Percentiles rank a stretch among this genome's conserved stretches.
phyloP scores from a whole-genome alignment of 768 basidiomycete genomes.

The Cubamyces sp. region DNA sequence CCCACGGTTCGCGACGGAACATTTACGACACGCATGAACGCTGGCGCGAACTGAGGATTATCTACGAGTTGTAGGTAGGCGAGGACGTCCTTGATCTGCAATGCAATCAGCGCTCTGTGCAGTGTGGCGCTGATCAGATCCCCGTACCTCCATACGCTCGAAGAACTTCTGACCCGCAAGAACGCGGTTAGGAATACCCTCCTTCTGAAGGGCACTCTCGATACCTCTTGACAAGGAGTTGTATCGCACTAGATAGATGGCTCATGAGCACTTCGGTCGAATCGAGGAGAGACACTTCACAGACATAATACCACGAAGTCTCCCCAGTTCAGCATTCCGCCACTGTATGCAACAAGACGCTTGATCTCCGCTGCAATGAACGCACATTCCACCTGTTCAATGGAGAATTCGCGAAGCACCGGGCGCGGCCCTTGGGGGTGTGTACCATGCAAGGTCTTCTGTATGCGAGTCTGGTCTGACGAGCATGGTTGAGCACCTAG shows the following conservation, averaged over 20 bases:
- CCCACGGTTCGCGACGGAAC: slow-evolving; percentile 74
- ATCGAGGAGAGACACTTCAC: slow-evolving; percentile 31
- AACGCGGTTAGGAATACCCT: slow-evolving; percentile 76
- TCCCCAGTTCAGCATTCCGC: slow-evolving; percentile 68
- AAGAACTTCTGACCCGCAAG: slow-evolving; percentile 88
- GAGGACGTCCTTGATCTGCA: slow-evolving; percentile 77
- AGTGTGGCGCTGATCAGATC: neutral
- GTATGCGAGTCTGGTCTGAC: slow-evolving; percentile 65
- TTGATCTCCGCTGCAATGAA: slow-evolving; percentile 82
- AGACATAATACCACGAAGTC: slow-evolving; percentile 86
- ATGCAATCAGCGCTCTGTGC: too few relatives aligned
- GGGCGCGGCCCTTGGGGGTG: slow-evolving; percentile 67
- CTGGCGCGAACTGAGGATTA: slow-evolving; percentile 68
- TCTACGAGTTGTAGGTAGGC: slow-evolving; percentile 84
- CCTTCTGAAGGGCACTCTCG: slow-evolving; percentile 75
- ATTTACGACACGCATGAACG: slow-evolving; percentile 74
- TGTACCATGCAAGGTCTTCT: slow-evolving; percentile 71
- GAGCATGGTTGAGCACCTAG: neutral
- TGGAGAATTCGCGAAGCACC: slow-evolving; percentile 53
- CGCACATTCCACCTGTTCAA: slow-evolving; percentile 66
- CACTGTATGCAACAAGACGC: slow-evolving; percentile 71
- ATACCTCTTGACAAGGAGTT: slow-evolving; percentile 78
- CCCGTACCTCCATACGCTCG: slow-evolving; percentile 71
- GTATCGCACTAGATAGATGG: slow-evolving; percentile 62
- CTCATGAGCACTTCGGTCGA: neutral